These are phyloP conservation scores for Cnidoscolus chayamansa DNA, from an alignment of 441 rosid genomes.

Conservation along the genomic window DNA sequence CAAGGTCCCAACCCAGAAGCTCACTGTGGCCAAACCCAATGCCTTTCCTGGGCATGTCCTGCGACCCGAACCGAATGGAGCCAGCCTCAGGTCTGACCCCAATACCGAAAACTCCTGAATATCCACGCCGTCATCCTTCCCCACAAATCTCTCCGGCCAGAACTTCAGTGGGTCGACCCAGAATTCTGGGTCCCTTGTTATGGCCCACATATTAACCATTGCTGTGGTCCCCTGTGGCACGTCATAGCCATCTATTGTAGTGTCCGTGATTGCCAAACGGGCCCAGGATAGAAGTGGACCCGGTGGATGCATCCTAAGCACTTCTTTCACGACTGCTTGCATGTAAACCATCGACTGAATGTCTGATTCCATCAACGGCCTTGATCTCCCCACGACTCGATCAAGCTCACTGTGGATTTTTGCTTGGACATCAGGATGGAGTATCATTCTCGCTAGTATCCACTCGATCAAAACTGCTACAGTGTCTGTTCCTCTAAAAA, in stretches of 20 bases:
- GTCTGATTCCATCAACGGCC: constrained; percentile 37
- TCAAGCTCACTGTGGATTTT: constrained; percentile 52
- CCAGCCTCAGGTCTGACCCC: constrained; percentile 53
- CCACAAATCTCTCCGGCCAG: constrained; percentile 47
- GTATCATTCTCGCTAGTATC: constrained; percentile 59
- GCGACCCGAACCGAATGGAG: constrained; percentile 68
- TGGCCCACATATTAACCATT: constrained; percentile 78
- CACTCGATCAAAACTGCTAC: constrained; percentile 58
- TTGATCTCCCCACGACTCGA: constrained; percentile 42
- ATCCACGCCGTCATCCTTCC: constrained; percentile 15
- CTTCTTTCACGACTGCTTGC: constrained; percentile 51
- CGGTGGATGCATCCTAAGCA: constrained; percentile 56
- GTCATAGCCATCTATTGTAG: constrained; percentile 37
- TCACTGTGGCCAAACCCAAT: constrained; percentile 48
- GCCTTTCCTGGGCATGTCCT: constrained; percentile 58
- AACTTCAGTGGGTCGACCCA: constrained; percentile 47
- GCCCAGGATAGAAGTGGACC: constrained; percentile 72
- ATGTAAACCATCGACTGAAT: constrained; percentile 35
- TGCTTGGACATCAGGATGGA: constrained; percentile 51
- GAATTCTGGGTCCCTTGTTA: constrained; percentile 45
- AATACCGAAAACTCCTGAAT: constrained; percentile 34
- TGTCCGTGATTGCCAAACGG: constrained; percentile 46
- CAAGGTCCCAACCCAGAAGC: constrained; percentile 43
- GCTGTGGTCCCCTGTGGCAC: constrained; percentile 56
- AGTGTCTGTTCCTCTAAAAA: constrained; percentile 63